These are phyloP conservation scores for Pyronema omphalodes DNA, from an alignment of 495 filamentous ascomycete species.

Conservation along the genomic window DNA sequence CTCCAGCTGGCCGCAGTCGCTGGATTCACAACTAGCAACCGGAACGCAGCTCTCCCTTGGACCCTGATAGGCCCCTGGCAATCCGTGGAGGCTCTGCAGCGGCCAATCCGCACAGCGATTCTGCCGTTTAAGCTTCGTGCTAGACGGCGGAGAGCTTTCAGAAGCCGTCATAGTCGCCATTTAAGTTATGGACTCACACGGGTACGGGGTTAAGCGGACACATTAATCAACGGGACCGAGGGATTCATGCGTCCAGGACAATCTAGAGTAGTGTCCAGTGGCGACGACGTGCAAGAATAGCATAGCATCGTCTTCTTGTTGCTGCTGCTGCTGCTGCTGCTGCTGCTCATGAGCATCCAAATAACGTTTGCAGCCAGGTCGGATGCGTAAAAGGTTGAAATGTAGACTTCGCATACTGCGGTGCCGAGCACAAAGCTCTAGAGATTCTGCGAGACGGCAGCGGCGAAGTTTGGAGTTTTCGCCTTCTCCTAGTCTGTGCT, in stretches of 20 bases:
- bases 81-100: neutral
- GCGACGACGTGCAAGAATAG: no score
- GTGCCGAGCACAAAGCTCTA: no score
- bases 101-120: neutral
- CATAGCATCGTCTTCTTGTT: no score
- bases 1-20: neutral
- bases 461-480: no score
- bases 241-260: neutral
- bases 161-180: neutral
- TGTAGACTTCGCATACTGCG: no score
- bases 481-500: no score
- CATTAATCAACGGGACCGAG: neutral
- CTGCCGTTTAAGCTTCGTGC: neutral
- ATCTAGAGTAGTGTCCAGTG: neutral
- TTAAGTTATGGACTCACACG: neutral
- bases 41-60: neutral
- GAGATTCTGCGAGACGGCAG: no score
- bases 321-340: no score
- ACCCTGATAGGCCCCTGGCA: slow-evolving; percentile 3
- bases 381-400: no score
- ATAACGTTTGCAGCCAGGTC: no score
- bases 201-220: neutral
- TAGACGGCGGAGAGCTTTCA: neutral
- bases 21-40: neutral
- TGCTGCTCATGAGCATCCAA: no score